phyloP scores from a whole-genome alignment of 225 moss, liverwort and hornwort species.

The Pseudisothecium myosuroides region DNA sequence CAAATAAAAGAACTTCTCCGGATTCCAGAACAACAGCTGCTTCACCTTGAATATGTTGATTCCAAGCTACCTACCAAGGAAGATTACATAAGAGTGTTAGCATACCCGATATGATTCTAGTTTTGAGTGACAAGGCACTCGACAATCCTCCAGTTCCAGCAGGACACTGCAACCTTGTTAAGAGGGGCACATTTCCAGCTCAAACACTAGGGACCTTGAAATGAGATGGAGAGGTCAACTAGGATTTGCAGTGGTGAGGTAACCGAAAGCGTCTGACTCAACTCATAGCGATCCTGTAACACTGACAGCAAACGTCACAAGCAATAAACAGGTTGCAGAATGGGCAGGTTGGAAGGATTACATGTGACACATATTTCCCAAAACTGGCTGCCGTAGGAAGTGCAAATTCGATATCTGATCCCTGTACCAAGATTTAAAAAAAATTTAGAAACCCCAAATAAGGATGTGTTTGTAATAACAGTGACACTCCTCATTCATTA shows the following conservation, averaged over 20 bases:
- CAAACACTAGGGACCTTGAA: background rate
- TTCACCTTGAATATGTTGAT: slow-evolving; percentile 59
- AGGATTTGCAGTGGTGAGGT: background rate
- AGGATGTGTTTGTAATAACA: background rate
- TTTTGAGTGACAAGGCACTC: background rate
- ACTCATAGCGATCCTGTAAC: background rate
- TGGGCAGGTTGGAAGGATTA: slow-evolving; percentile 10
- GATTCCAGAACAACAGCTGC: slow-evolving; percentile 74
- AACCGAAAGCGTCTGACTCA: background rate
- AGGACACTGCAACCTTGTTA: background rate
- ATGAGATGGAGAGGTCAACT: background rate
- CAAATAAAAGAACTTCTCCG: slow-evolving; percentile 60
- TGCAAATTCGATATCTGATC: slow-evolving; percentile 22
- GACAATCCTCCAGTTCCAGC: background rate
- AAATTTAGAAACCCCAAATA: background rate
- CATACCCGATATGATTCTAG: background rate
- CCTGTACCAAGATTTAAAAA: slow-evolving; percentile 22
- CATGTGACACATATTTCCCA: slow-evolving; percentile 49
- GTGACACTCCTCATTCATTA: background rate
- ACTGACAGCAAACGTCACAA: background rate
- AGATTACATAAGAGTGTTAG: background rate
- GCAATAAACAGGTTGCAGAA: background rate
- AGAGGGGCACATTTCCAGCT: background rate
- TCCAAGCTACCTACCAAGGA: slow-evolving; percentile 74
- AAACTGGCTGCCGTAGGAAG: slow-evolving; percentile 52